Conservation (phyloP, 2,329 filamentous ascomycete species). For the Magnaporthales sp. region DNA sequence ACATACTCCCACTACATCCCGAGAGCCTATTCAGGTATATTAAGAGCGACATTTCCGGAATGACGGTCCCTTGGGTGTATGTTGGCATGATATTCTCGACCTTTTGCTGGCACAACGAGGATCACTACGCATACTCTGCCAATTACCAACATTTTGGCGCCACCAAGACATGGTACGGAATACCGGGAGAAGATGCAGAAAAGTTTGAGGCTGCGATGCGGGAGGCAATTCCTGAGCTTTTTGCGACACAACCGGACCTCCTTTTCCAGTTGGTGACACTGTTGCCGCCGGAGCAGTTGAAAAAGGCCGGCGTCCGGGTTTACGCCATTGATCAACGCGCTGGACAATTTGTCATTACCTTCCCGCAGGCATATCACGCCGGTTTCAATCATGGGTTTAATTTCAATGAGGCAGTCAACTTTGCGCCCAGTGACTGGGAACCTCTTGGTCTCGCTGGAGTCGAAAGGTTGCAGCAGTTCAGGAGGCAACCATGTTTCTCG, state of each 20-base stretch:
- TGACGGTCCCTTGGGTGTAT: slow-evolving; percentile 99
- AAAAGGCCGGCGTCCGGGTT: slow-evolving; percentile 85
- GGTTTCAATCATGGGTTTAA: slow-evolving; percentile 99
- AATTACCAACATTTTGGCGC: slow-evolving; percentile 98
- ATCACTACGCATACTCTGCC: slow-evolving; percentile 94
- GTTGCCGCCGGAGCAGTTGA: slow-evolving; percentile 83
- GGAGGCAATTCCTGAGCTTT: slow-evolving; percentile 89
- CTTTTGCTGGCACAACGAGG: slow-evolving; percentile 99
- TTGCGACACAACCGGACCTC: slow-evolving; percentile 93
- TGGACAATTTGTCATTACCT: slow-evolving; percentile 93
- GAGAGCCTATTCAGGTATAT: slow-evolving; percentile 95
- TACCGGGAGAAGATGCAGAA: slow-evolving; percentile 84
- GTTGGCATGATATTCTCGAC: slow-evolving; percentile 99
- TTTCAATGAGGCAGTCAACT: slow-evolving; percentile 98
- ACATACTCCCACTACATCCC: slow-evolving; percentile 78
- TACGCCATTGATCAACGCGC: slow-evolving; percentile 94
- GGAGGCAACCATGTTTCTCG: slow-evolving; percentile 91
- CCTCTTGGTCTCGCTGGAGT: slow-evolving; percentile 82
- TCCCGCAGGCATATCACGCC: slow-evolving; percentile 93
- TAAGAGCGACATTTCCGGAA: slow-evolving; percentile 95
- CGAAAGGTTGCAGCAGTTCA: slow-evolving; percentile 75
- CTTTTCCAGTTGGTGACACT: slow-evolving; percentile 97
- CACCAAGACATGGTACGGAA: slow-evolving; percentile 99
- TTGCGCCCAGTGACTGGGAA: slow-evolving; percentile 93
- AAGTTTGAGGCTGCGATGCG: slow-evolving; percentile 95